phyloP scores from a whole-genome alignment of 1,139 yeast species.

The Candida sanyaensis region DNA sequence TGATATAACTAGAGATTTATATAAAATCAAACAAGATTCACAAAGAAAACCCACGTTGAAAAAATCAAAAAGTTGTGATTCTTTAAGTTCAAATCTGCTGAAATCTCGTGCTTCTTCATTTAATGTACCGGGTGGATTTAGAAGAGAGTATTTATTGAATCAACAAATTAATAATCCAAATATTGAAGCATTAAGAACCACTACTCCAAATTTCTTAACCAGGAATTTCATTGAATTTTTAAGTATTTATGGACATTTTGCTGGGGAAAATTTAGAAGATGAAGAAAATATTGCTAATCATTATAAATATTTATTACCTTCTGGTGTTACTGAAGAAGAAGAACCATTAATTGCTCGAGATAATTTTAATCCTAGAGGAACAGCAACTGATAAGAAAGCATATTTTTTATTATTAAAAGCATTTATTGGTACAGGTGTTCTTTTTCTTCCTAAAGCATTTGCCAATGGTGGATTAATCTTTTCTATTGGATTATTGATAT shows the following conservation, averaged over 20 bases:
- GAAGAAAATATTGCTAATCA: slow-evolving; percentile 63
- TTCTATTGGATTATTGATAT: slow-evolving; percentile 58
- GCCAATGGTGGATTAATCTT: slow-evolving; percentile 87
- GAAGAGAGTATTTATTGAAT: slow-evolving; percentile 60
- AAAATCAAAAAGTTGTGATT: slow-evolving; percentile 31
- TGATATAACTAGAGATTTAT: slow-evolving; percentile 80
- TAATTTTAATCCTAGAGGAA: slow-evolving; percentile 42
- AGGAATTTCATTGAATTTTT: slow-evolving; percentile 73
- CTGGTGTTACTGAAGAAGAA: slow-evolving; percentile 34
- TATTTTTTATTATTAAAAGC: slow-evolving; percentile 77
- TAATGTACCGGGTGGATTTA: slow-evolving; percentile 79
- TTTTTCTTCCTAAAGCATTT: slow-evolving; percentile 89
- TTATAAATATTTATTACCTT: slow-evolving; percentile 29
- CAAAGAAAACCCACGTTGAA: slow-evolving; percentile 18
- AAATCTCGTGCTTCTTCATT: slow-evolving; percentile 59
- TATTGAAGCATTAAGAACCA: slow-evolving; percentile 16
- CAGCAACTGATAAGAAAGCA: slow-evolving; percentile 64
- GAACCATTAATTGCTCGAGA: slow-evolving; percentile 36
- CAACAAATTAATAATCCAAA: slow-evolving; percentile 16
- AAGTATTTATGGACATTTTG: slow-evolving; percentile 79
- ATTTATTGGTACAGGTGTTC: slow-evolving; percentile 96
- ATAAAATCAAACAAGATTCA: slow-evolving; percentile 53
- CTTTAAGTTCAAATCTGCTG: slow-evolving; percentile 13
- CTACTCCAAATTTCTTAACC: slow-evolving; percentile 52
- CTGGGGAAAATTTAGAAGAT: slow-evolving; percentile 77